Evolutionary conservation across 352 stramenopile species (phyloP), one percentile per base, ranked within the genome.

Genomic region (Phytopythium ostracodes): DNA sequence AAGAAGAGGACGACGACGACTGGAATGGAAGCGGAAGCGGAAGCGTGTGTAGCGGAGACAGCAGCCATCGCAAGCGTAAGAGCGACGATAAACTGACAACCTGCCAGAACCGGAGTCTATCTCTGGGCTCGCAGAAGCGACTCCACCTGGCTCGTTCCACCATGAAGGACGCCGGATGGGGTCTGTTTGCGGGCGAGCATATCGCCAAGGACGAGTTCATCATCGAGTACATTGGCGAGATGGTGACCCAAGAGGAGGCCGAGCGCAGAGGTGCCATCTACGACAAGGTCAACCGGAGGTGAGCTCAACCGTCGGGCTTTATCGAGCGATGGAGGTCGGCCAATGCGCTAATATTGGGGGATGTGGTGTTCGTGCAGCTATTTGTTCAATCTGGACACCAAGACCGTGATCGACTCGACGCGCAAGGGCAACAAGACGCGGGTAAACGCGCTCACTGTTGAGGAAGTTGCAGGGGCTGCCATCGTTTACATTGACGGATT

Each of bases 371-470:
- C 35, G 14, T 62, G 18, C 35, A 89, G 84, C 59, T 98, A 98
- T 67, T 63, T 98, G 22, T 98, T 99, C 77, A 97, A 98, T 65
- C 60, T 98, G 59, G 93, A 95, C 68, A 89, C 80, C 7, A 96
- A 98, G 42, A 91, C 79, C 49, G 87, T 96, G 43, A 79, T 99
- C 17, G 96, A 98, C 72, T 94, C 94, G 29, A 96, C 90, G 15
- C 79, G 88, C 24, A 97, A 98, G 62, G 96, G 96, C 18, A 98
- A 98, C 81, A 98, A 98, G 72, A 94, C 88, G 5, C 75, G 92
- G 70, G 84, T 91, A 73, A 60, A 77, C 70, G 8, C 1, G 12
- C 20, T 31, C 7, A 4, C 8, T 8, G 11, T 0, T 33, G 42
- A 24, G 20, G 42, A 15, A 2, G 1, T 38, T n/a, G 46, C 4